Evolutionary conservation across 345 rosid genomes (phyloP), one percentile per base, ranked within the genome.

Genomic region (Lagerstroemia speciosa): DNA sequence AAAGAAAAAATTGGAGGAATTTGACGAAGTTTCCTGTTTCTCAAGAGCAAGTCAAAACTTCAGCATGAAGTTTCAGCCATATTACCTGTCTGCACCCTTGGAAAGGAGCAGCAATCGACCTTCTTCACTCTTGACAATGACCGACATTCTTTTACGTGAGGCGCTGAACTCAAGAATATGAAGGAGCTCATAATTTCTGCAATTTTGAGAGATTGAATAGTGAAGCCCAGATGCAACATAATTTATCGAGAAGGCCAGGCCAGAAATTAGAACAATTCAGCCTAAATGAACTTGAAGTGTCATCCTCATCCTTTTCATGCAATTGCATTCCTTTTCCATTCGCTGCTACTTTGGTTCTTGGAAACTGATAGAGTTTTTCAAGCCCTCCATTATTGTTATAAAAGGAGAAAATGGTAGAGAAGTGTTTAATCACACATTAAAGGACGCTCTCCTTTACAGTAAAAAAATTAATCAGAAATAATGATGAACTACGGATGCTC

Each of bases 61-160:
- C 55, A 48, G 20, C 17, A 19, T 8, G 8, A 48, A 48, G 6
- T 48, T 48, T 48, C 55, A 48, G 55, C 55, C 24, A 22, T 36
- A 67, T 67, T 62, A 93, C 98, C 93, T 93, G 84, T 93, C 98
- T 74, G 98, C 94, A 2, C 97, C 98, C 85, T 93, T 93, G 62
- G 83, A 71, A 66, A 91, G 86, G 57, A 93, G 89, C 74, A 93
- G 65, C 55, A 93, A 57, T 71, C 71, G 81, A 53, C 83, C 68
- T 74, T 82, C 92, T 1, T 72, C 77, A 67, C 60, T 89, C 71
- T 88, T 82, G n/a, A 91, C 89, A 40, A 93, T 82, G 2, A 91
- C 97, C 26, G 98, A 93, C 98, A 93, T 93, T 78, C 92, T 85
- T 78, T 81, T 93, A 37, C 98, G 91, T 41, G 90, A 71, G 74